Base-by-base conservation (phyloP, 495 filamentous ascomycete genomes). In the Podospora didyma region DNA sequence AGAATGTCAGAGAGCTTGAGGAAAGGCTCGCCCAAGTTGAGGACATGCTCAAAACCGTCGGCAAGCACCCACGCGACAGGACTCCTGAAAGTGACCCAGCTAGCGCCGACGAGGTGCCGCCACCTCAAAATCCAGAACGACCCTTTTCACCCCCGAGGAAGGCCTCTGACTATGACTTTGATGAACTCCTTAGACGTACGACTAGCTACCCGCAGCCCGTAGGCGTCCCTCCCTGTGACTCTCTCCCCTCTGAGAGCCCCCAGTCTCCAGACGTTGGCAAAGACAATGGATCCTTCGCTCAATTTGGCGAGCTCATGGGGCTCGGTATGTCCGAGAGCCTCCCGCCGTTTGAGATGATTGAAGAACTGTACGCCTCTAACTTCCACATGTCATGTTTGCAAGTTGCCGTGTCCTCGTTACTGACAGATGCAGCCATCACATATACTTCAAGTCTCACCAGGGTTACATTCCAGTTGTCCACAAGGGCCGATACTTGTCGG, bases 1-100 rank as follows among this genome's bases (percentile, higher is more conserved):
- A 88, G 54, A 94, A 92, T 73, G 90, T 93, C 59, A 91, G 86
- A 74, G 87, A 90, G 65, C 73, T 95, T 57, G 90, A 95, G 70
- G 89, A 89, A 47, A 77, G 90, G 54, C 72, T 95, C 63, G 76
- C 75, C 37, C 76, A 79, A 59, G 76, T 79, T 14, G 76, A 79
- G 49, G 75, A 65, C 35, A 63, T 75, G 22, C 61, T 79, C 35
- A 73, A 70, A 26, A 65, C 69, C 51, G 73, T 67, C 26, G 55
- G 55, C 37, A 64, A 34, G 11, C 45, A 41, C 9, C 4, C 26
- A 46, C 26, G 20, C 37, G 46, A 44, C 22, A 54, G 20, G 21
- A 19, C 35, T 22, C 16, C 48, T 17, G 47, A 49, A 28, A 17
- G 22, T 19, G 28, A 49, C n/a, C 17, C 11, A 12, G 16, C 14